Conservation (phyloP, 1,139 yeast genomes). For the Candida freyschussii region DNA sequence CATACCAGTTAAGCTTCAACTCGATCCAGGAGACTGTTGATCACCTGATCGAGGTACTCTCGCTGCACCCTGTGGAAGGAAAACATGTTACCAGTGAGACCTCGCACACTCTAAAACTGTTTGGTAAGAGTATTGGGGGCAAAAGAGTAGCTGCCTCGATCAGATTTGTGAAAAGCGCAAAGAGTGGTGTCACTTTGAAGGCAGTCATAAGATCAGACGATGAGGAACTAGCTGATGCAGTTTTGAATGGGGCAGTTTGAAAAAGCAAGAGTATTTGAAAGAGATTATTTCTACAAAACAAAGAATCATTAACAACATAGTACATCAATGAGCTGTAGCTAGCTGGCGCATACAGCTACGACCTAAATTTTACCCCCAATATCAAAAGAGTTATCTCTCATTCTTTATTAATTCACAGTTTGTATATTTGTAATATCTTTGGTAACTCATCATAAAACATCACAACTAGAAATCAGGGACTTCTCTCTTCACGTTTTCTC, state of each 20-base stretch:
- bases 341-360: too few relatives aligned
- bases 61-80: slow-evolving; percentile 76
- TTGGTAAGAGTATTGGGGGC: slow-evolving; percentile 77
- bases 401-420: too few relatives aligned
- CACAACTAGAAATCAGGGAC: too few relatives aligned
- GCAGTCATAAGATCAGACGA: slow-evolving; percentile 66
- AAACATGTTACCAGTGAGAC: slow-evolving; percentile 61
- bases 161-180: slow-evolving; percentile 68
- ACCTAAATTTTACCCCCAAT: too few relatives aligned
- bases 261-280: too few relatives aligned
- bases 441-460: too few relatives aligned
- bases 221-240: slow-evolving; percentile 41
- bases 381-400: too few relatives aligned
- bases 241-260: slow-evolving; percentile 38
- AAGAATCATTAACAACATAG: too few relatives aligned
- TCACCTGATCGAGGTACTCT: slow-evolving; percentile 36
- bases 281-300: too few relatives aligned
- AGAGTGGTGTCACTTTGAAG: slow-evolving; percentile 75
- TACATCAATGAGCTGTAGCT: too few relatives aligned
- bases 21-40: slow-evolving; percentile 48
- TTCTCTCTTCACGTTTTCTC: too few relatives aligned
- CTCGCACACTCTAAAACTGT: slow-evolving; percentile 70
- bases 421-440: too few relatives aligned
- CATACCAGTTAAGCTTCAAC: slow-evolving; percentile 48
- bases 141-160: slow-evolving; percentile 63